Percentiles rank a stretch among this genome's conserved stretches.
phyloP scores from a whole-genome alignment of 306 rosid species.

The Pterocarpus macrocarpus region DNA sequence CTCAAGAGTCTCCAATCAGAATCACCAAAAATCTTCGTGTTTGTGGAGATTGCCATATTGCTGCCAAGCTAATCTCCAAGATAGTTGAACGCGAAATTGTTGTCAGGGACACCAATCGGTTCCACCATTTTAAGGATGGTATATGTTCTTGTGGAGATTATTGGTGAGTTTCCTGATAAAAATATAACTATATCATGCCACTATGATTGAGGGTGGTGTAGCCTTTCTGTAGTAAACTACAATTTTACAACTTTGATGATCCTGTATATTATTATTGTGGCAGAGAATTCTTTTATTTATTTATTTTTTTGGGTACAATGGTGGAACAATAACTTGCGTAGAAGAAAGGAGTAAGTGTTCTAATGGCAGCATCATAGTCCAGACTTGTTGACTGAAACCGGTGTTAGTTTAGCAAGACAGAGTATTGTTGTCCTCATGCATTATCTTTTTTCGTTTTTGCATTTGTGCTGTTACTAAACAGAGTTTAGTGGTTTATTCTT shows the following conservation, averaged over 20 bases:
- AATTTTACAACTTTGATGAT: not conserved
- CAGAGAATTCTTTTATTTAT: not conserved
- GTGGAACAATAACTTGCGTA: not conserved
- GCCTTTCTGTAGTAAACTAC: conserved; percentile 16
- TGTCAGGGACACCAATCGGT: conserved; percentile 71
- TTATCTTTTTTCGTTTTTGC: not conserved
- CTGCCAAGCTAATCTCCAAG: conserved; percentile 74
- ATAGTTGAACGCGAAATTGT: conserved; percentile 65
- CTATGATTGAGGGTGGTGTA: not conserved
- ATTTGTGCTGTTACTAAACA: not conserved
- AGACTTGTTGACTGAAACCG: not conserved
- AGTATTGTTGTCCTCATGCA: not conserved
- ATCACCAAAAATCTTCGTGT: conserved; percentile 85
- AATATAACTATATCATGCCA: not conserved
- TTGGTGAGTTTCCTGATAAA: conserved; percentile 54
- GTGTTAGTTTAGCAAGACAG: not conserved
- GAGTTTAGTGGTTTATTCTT: too few species aligned
- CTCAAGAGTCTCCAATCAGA: conserved; percentile 59
- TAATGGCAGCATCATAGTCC: not conserved
- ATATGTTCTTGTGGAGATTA: conserved; percentile 82
- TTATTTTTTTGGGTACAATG: not conserved
- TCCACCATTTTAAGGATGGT: conserved; percentile 73
- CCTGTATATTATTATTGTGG: not conserved
- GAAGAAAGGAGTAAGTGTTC: not conserved
- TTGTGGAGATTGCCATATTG: conserved; percentile 82